Conservation (phyloP, 345 rosid species). For the Pistacia integerrima region DNA sequence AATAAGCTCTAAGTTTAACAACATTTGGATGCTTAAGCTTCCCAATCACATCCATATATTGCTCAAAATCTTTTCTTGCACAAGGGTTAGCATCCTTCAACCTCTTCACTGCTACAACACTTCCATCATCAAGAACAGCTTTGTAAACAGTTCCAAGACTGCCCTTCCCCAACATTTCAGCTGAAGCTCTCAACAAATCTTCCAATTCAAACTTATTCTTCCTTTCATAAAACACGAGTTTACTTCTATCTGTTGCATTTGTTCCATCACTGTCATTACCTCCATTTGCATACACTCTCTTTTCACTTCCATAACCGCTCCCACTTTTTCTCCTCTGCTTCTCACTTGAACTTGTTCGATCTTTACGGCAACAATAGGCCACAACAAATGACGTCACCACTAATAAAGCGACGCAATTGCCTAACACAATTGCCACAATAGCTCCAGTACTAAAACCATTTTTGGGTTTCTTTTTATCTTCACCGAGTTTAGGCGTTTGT, state of each 20-base stretch:
- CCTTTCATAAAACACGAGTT: slow-evolving; percentile 79
- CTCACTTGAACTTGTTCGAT: slow-evolving; percentile 43
- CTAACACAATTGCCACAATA: slow-evolving; percentile 69
- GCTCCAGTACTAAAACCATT: slow-evolving; percentile 60
- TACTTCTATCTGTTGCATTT: slow-evolving; percentile 63
- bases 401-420: slow-evolving; percentile 57
- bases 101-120: slow-evolving; percentile 87
- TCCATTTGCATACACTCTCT: slow-evolving; percentile 45
- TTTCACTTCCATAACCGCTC: slow-evolving; percentile 53
- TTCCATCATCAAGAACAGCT: slow-evolving; percentile 80
- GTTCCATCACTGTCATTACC: slow-evolving; percentile 85
- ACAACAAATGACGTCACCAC: slow-evolving; percentile 58
- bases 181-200: slow-evolving; percentile 86
- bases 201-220: slow-evolving; percentile 82
- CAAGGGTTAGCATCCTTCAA: slow-evolving; percentile 95
- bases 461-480: slow-evolving; percentile 24
- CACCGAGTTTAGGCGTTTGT: slow-evolving; percentile 37
- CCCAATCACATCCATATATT: slow-evolving; percentile 90
- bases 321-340: slow-evolving; percentile 43
- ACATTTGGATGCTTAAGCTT: slow-evolving; percentile 75
- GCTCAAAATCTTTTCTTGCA: slow-evolving; percentile 84
- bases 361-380: slow-evolving; percentile 70
- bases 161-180: slow-evolving; percentile 97
- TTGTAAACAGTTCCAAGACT: slow-evolving; percentile 88
- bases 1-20: slow-evolving; percentile 79